Evolutionary conservation across 257 asterid genomes (phyloP).

Genomic region (Gynochthodes officinalis): DNA sequence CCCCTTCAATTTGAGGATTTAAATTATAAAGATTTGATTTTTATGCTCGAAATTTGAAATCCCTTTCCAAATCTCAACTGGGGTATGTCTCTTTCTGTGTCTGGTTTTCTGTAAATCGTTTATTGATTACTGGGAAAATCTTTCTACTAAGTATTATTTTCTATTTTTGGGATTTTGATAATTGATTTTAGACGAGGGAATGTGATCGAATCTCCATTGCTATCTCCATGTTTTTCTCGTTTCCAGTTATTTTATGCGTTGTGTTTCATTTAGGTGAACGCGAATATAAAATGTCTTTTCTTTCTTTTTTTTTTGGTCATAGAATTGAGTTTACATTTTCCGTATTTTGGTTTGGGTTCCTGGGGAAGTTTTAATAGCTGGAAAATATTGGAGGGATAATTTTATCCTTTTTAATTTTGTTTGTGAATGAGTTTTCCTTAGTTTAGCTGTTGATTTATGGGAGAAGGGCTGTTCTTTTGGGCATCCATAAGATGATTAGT

Average conservation of each 20-base stretch:
- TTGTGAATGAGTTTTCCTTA: not conserved
- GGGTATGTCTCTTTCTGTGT: not conserved
- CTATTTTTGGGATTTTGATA: not conserved
- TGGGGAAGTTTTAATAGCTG: not conserved
- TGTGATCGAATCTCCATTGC: not conserved
- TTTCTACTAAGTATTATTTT: not conserved
- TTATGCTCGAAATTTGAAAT: not conserved
- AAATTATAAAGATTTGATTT: constrained; percentile 10
- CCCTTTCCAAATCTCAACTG: constrained; percentile 10
- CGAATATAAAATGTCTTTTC: not conserved
- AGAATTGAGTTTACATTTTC: not conserved
- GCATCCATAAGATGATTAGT: not conserved
- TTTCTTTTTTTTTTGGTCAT: not conserved
- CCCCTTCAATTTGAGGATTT: not conserved
- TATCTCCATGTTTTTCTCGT: not conserved
- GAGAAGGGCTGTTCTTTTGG: not conserved
- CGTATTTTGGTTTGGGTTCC: not conserved
- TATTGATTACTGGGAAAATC: not conserved
- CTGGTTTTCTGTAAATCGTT: not conserved
- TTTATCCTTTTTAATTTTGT: not conserved
- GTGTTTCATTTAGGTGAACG: too few species aligned
- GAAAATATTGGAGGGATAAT: not conserved
- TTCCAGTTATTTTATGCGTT: not conserved
- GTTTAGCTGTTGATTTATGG: not conserved
- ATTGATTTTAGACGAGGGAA: not conserved